Conservation (phyloP, 2,329 filamentous ascomycete genomes). For the Pestalotiopsis sp. region DNA sequence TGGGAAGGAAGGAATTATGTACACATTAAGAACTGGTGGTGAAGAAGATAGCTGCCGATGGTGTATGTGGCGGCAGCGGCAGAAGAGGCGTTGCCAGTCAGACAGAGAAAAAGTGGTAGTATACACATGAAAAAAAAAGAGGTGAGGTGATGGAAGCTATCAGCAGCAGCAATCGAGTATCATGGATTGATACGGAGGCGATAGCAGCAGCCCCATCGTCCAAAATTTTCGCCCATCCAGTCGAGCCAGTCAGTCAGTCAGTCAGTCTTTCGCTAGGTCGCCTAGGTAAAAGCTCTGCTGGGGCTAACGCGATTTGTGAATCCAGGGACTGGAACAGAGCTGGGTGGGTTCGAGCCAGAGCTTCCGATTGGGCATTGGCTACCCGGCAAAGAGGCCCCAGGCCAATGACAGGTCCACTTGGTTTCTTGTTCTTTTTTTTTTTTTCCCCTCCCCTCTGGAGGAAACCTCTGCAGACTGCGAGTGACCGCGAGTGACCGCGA, state of each 20-base stretch:
- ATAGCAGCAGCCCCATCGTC: slow-evolving; percentile 19
- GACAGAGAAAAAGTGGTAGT: slow-evolving; percentile 4
- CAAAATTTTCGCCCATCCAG: slow-evolving; percentile 23
- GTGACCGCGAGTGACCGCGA: too few relatives aligned
- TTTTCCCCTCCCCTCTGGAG: background rate
- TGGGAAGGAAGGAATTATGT: slow-evolving; percentile 19
- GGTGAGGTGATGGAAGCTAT: background rate
- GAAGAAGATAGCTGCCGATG: background rate
- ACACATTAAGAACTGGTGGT: slow-evolving; percentile 23
- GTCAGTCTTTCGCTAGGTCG: background rate
- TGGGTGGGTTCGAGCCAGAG: background rate
- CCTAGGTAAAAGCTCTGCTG: slow-evolving; percentile 16
- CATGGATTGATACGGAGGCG: slow-evolving; percentile 17
- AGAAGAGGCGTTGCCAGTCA: background rate
- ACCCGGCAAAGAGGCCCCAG: too few relatives aligned
- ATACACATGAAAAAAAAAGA: background rate
- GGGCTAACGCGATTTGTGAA: slow-evolving; percentile 12
- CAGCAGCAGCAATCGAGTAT: slow-evolving; percentile 5
- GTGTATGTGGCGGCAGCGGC: background rate
- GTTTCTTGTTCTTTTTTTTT: background rate
- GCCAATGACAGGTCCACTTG: too few relatives aligned
- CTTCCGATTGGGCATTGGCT: slow-evolving; percentile 2
- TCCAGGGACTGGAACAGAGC: background rate
- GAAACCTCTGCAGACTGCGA: too few relatives aligned
- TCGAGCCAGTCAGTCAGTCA: too few relatives aligned